A percentile compares a stretch with the other conserved stretches of the same genome.
Conservation (phyloP, 2,329 filamentous ascomycete species). For the Lomentospora prolificans region DNA sequence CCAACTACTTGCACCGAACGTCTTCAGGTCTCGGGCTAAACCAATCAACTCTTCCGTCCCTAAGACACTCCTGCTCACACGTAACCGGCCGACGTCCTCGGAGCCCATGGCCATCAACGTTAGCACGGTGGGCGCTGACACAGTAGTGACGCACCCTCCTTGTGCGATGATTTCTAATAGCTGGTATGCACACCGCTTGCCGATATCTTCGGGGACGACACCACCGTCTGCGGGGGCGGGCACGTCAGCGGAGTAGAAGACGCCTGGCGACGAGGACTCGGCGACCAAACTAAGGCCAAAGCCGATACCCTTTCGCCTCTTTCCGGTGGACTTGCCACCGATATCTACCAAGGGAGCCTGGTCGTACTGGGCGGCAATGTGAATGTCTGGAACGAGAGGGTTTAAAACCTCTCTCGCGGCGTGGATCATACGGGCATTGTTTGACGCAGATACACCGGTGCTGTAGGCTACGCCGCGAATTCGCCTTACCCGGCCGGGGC, state of each 20-base stretch:
- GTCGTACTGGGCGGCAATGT: constrained; percentile 75
- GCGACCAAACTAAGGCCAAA: constrained; percentile 88
- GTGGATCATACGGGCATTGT: constrained; percentile 94
- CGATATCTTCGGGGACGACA: constrained; percentile 80
- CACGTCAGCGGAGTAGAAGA: constrained; percentile 81
- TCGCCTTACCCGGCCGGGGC: constrained; percentile 73
- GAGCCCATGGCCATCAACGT: constrained; percentile 96
- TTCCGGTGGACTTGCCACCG: constrained; percentile 44
- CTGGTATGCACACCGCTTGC: constrained; percentile 79
- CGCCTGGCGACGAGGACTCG: constrained; percentile 72
- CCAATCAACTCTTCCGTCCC: constrained; percentile 72
- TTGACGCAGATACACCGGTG: constrained; percentile 81
- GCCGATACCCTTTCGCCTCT: constrained; percentile 69
- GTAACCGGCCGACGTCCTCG: constrained; percentile 83
- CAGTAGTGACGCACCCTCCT: constrained; percentile 70
- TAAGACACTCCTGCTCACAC: constrained; percentile 71
- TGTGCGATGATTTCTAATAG: constrained; percentile 72
- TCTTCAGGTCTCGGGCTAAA: constrained; percentile 72
- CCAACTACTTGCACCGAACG: constrained; percentile 88
- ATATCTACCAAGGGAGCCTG: constrained; percentile 45
- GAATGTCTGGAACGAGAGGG: constrained; percentile 75
- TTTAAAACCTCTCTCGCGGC: constrained; percentile 81
- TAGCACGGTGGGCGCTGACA: constrained; percentile 65
- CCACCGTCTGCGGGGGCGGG: constrained; percentile 67
- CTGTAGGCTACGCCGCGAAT: constrained; percentile 91